These are phyloP conservation scores for Aspergillus sp. DNA, from an alignment of 2,329 filamentous ascomycete genomes.

Conservation along the genomic window DNA sequence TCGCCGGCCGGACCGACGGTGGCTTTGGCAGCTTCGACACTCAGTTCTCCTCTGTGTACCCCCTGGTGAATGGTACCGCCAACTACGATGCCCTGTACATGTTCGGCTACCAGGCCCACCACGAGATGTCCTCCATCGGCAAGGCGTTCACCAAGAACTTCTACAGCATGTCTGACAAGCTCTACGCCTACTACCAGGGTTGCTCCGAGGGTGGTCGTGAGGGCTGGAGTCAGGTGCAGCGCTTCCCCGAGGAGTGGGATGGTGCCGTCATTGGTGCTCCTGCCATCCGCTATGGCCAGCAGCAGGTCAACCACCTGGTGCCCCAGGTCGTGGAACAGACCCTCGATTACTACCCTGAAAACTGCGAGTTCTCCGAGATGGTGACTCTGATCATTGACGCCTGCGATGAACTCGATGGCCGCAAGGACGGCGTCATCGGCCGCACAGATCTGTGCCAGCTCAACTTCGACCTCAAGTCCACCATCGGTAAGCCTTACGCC, in stretches of 20 bases:
- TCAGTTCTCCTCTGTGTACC: constrained; percentile 2
- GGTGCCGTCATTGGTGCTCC: constrained; percentile 51
- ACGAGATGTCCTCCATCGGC: constrained; percentile 53
- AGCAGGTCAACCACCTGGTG: constrained; percentile 48
- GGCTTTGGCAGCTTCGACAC: constrained; percentile 8
- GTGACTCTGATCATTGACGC: constrained; percentile 56
- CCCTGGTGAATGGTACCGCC: constrained; percentile 2
- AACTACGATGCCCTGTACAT: constrained; percentile 19
- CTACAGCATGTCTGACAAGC: constrained; percentile 33
- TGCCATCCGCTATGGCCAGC: constrained; percentile 48
- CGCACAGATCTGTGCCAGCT: constrained; percentile 52
- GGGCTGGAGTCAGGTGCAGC: constrained; percentile 55
- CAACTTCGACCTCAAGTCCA: constrained; percentile 49
- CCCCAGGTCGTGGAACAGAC: constrained; percentile 43
- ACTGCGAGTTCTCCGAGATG: constrained; percentile 34
- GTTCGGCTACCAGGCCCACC: constrained; percentile 51
- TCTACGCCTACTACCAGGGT: constrained; percentile 54
- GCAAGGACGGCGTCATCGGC: constrained; percentile 55
- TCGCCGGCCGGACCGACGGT: constrained; percentile 4
- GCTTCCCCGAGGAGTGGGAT: constrained; percentile 51
- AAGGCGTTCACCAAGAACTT: constrained; percentile 48
- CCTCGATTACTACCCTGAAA: constrained; percentile 46
- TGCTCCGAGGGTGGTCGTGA: constrained; percentile 59
- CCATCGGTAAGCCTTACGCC: constrained; percentile 50
- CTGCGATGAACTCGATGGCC: constrained; percentile 59